phyloP scores from a whole-genome alignment of 2,329 filamentous ascomycete genomes.

The Colletotrichum higginsianum region DNA sequence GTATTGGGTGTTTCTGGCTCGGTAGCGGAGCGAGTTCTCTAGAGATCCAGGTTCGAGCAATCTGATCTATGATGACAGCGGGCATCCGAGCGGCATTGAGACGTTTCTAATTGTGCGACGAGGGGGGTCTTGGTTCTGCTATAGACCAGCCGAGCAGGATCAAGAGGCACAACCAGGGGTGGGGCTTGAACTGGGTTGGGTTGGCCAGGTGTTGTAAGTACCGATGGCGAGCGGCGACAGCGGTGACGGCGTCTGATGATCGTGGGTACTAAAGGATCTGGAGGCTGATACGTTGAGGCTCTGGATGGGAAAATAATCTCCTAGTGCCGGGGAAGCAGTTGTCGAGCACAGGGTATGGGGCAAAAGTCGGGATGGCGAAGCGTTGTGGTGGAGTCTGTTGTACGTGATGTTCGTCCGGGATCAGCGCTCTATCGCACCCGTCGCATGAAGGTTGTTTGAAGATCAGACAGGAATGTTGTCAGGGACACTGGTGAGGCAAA shows the following conservation, averaged over 20 bases:
- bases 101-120: constrained; percentile 47
- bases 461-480: constrained; percentile 54
- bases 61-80: constrained; percentile 67
- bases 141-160: constrained; percentile 35
- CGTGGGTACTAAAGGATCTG: constrained; percentile 23
- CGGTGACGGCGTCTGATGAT: constrained; percentile 18
- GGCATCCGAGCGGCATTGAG: constrained; percentile 69
- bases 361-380: constrained; percentile 38
- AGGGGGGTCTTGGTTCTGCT: constrained; percentile 34
- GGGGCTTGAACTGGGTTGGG: not conserved
- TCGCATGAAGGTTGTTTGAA: constrained; percentile 52
- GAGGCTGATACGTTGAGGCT: constrained; percentile 42
- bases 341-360: constrained; percentile 33
- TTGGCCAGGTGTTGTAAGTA: constrained; percentile 18
- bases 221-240: constrained; percentile 5
- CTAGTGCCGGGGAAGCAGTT: constrained; percentile 40
- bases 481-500: constrained; percentile 45
- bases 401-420: constrained; percentile 40
- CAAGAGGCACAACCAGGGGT: constrained; percentile 31
- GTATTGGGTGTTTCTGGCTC: constrained; percentile 56
- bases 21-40: constrained; percentile 55
- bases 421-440: constrained; percentile 45
- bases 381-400: constrained; percentile 40
- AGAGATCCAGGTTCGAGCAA: constrained; percentile 65
- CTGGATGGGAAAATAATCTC: constrained; percentile 23